phyloP scores from a whole-genome alignment of 441 rosid species.

The Gossypium schwendimanii region DNA sequence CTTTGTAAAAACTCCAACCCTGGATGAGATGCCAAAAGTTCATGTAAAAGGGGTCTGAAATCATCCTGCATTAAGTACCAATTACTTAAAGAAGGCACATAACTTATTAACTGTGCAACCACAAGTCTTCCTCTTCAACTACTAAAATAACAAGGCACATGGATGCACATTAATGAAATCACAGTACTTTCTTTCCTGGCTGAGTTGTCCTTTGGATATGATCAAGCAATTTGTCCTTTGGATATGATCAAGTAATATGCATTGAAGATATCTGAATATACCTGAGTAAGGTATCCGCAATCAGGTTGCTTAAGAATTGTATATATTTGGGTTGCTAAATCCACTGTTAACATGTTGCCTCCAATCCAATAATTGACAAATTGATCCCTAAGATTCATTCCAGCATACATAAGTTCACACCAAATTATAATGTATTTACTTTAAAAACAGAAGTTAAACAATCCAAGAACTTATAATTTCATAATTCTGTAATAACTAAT shows the following conservation, averaged over 20 bases:
- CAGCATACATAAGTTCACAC: constrained; percentile 9
- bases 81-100: constrained; percentile 14
- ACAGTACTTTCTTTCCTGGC: background rate
- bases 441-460: background rate
- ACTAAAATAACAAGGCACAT: background rate
- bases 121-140: background rate
- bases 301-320: constrained; percentile 51
- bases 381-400: constrained; percentile 42
- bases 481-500: background rate
- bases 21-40: constrained; percentile 53
- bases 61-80: constrained; percentile 41
- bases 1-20: constrained; percentile 52
- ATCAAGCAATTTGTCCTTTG: background rate
- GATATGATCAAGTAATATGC: background rate
- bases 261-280: constrained; percentile 18
- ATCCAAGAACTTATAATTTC: background rate
- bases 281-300: constrained; percentile 56
- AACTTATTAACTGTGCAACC: background rate
- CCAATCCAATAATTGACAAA: constrained; percentile 58
- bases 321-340: constrained; percentile 41
- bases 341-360: constrained; percentile 48
- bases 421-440: background rate
- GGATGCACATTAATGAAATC: background rate
- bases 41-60: constrained; percentile 54
- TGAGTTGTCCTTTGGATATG: background rate